Percentiles rank a stretch among this genome's conserved stretches.
phyloP scores from a whole-genome alignment of 2,329 filamentous ascomycete genomes.

The Fragosphaeria purpurea region DNA sequence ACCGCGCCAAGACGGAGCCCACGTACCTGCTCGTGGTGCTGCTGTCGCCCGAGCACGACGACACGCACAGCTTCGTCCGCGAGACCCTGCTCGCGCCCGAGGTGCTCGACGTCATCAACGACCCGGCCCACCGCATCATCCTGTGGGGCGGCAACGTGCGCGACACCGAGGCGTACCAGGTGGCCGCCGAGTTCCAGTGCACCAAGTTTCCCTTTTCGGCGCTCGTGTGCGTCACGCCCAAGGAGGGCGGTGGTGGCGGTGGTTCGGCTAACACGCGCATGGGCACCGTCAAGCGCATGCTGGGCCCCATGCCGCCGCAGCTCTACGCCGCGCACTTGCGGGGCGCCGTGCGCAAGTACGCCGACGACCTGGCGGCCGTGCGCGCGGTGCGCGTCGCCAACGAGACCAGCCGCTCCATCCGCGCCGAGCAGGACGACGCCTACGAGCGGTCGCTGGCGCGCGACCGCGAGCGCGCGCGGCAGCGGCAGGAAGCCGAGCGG shows the following conservation, averaged over 20 bases:
- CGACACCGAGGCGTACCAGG: conserved; percentile 90
- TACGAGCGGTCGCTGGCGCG: conserved; percentile 86
- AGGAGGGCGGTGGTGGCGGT: conserved; percentile 48
- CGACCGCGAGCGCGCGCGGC: conserved; percentile 74
- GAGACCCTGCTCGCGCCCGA: conserved; percentile 72
- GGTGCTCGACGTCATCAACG: conserved; percentile 62
- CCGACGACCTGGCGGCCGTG: conserved; percentile 62
- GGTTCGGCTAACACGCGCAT: conserved; percentile 58
- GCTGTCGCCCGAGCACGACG: conserved; percentile 87
- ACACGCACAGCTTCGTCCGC: conserved; percentile 70
- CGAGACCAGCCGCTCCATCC: conserved; percentile 66
- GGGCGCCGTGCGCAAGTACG: conserved; percentile 62
- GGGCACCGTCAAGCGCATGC: conserved; percentile 74
- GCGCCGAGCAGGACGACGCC: conserved; percentile 83
- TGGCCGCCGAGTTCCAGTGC: conserved; percentile 74
- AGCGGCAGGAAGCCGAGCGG: conserved; percentile 63
- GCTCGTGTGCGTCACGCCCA: conserved; percentile 77
- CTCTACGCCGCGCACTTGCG: conserved; percentile 71
- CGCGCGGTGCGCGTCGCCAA: conserved; percentile 71
- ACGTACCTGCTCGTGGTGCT: conserved; percentile 87
- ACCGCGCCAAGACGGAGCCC: conserved; percentile 79
- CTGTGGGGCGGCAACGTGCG: conserved; percentile 90
- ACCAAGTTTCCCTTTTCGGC: conserved; percentile 90
- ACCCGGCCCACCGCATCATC: conserved; percentile 68
- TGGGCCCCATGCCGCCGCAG: conserved; percentile 58